Evolutionary conservation across 768 basidiomycete species (phyloP).

Genomic region (Hebeloma cylindrosporum): DNA sequence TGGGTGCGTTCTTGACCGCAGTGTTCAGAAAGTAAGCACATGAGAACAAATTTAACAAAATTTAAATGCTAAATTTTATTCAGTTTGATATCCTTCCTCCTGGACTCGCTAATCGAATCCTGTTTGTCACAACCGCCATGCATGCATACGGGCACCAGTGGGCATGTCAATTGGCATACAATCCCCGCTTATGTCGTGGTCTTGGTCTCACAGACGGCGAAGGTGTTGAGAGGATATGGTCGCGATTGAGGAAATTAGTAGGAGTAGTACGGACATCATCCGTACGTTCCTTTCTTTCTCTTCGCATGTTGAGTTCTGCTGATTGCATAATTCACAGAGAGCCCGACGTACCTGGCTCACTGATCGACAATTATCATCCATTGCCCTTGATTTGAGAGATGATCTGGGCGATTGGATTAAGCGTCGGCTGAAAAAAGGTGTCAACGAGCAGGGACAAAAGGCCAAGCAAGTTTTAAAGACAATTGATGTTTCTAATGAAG

Average conservation of each 20-base stretch:
- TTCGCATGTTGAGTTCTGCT: neutral
- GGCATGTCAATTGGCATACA: conserved; percentile 28
- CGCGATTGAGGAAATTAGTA: conserved; percentile 33
- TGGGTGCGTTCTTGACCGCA: conserved; percentile 34
- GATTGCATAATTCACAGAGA: conserved; percentile 14
- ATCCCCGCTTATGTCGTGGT: conserved; percentile 28
- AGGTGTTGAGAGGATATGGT: conserved; percentile 35
- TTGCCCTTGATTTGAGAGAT: conserved; percentile 25
- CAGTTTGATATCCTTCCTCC: conserved; percentile 30
- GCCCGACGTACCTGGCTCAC: conserved; percentile 32
- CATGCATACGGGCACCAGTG: conserved; percentile 29
- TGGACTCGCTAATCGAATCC: conserved; percentile 19
- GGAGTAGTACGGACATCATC: conserved; percentile 29
- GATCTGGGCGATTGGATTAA: conserved; percentile 36
- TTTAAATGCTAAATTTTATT: neutral
- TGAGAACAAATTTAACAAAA: too few species aligned
- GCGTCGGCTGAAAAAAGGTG: conserved; percentile 16
- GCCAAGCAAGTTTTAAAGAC: conserved; percentile 18
- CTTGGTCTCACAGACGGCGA: conserved; percentile 37
- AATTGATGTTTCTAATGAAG: conserved; percentile 14
- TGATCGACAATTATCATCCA: conserved; percentile 28
- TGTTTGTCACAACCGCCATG: conserved; percentile 35
- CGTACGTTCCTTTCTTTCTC: conserved; percentile 23
- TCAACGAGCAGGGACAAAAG: conserved; percentile 6
- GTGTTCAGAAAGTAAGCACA: conserved; percentile 27